A percentile compares a stretch with the other conserved stretches of the same genome.
These are phyloP conservation scores for Arthroderma uncinatum DNA, from an alignment of 2,329 filamentous ascomycete genomes.

Conservation along the genomic window DNA sequence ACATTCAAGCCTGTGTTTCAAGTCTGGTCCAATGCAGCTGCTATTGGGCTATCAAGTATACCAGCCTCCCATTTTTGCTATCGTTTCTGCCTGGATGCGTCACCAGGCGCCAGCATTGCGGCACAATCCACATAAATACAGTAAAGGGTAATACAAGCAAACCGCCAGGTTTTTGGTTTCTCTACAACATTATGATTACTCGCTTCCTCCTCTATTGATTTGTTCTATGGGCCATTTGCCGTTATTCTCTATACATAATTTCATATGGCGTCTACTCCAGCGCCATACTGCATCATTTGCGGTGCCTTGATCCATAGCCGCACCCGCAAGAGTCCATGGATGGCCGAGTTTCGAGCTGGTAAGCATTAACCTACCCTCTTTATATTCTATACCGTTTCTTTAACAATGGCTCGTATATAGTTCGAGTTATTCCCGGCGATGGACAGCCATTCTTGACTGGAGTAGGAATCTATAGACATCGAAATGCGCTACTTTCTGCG, in stretches of 20 bases:
- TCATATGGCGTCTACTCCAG: background rate
- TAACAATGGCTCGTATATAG: constrained; percentile 5
- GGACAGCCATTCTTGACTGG: constrained; percentile 16
- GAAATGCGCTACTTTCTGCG: constrained; percentile 5
- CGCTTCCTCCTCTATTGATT: background rate
- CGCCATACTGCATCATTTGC: constrained; percentile 13
- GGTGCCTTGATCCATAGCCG: constrained; percentile 12
- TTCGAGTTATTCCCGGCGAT: constrained; percentile 13
- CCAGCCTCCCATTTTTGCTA: background rate
- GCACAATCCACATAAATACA: background rate
- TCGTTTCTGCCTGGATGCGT: constrained; percentile 1
- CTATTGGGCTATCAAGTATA: background rate
- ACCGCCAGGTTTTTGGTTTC: background rate
- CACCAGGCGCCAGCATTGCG: background rate
- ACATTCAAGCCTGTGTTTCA: background rate
- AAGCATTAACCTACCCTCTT: background rate
- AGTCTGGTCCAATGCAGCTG: background rate
- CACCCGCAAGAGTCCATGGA: constrained; percentile 8
- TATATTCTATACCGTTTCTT: background rate
- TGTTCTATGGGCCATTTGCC: background rate
- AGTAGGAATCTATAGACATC: constrained; percentile 9
- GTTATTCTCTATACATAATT: background rate
- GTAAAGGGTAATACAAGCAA: background rate
- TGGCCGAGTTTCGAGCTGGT: constrained; percentile 14
- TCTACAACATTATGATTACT: background rate